These are phyloP conservation scores for Tetrapyrgos nigripes DNA, from an alignment of 1,284 basidiomycete species.

Conservation along the genomic window DNA sequence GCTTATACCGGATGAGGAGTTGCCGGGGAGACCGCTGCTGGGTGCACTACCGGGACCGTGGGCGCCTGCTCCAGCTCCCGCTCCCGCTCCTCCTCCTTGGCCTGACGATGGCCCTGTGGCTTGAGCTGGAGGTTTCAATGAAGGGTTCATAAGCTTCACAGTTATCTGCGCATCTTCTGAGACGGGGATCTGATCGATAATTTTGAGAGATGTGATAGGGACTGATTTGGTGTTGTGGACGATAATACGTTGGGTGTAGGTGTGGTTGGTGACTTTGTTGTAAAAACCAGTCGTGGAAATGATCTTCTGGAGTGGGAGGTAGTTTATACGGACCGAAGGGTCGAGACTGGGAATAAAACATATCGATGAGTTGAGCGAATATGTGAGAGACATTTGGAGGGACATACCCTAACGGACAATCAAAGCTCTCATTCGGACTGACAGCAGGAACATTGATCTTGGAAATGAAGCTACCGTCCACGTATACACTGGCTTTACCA, in stretches of 20 bases:
- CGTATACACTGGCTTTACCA: slow-evolving; percentile 42
- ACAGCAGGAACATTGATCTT: slow-evolving; percentile 35
- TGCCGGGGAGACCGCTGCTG: too few relatives aligned
- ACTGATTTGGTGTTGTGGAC: slow-evolving; percentile 14
- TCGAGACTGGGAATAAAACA: slow-evolving; percentile 10
- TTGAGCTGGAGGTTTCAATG: neutral
- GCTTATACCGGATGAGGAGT: too few relatives aligned
- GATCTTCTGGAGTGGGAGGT: slow-evolving; percentile 10
- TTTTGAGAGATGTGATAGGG: slow-evolving; percentile 3
- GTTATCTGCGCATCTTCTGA: slow-evolving; percentile 12
- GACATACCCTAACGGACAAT: slow-evolving; percentile 42
- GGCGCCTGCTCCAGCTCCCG: too few relatives aligned
- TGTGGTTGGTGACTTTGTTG: slow-evolving; percentile 3
- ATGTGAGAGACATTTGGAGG: neutral
- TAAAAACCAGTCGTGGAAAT: slow-evolving; percentile 2
- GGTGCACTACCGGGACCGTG: neutral
- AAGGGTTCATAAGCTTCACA: slow-evolving; percentile 13
- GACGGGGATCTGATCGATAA: slow-evolving; percentile 17
- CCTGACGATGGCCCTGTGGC: neutral
- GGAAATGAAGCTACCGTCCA: slow-evolving; percentile 45
- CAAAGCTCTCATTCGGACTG: slow-evolving; percentile 42
- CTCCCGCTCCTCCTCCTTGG: neutral
- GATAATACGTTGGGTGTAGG: slow-evolving; percentile 9
- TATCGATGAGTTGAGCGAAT: neutral
- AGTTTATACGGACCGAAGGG: slow-evolving; percentile 11